Percentiles rank a stretch among this genome's conserved stretches.
These are phyloP conservation scores for Globisporangium cystogenes DNA, from an alignment of 352 stramenopile genomes.

Conservation along the genomic window DNA sequence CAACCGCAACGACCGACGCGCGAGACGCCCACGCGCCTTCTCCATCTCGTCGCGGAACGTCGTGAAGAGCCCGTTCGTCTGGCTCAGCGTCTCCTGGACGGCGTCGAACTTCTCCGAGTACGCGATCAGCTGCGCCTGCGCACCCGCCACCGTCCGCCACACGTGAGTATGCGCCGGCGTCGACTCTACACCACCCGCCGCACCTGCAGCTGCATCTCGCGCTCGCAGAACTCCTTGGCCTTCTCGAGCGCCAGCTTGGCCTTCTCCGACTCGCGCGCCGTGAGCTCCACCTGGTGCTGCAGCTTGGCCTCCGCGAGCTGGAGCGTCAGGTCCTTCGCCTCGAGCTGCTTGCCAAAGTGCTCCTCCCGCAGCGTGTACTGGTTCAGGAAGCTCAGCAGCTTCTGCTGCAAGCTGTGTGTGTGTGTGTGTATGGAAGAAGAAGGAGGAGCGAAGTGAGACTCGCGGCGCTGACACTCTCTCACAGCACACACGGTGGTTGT, in stretches of 20 bases:
- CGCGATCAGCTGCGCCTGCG: conserved; percentile 55
- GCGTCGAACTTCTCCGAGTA: conserved; percentile 87
- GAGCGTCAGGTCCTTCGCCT: conserved; percentile 77
- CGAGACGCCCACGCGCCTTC: conserved; percentile 46
- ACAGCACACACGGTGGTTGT: no score
- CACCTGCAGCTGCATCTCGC: conserved; percentile 69
- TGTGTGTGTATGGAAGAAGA: no score
- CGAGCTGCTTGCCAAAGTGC: conserved; percentile 77
- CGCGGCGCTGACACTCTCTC: no score
- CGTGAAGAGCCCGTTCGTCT: conserved; percentile 85
- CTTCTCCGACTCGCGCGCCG: conserved; percentile 56
- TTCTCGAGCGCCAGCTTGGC: conserved; percentile 79
- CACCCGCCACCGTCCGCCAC: neutral
- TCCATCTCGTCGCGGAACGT: conserved; percentile 85
- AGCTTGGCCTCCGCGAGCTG: conserved; percentile 81
- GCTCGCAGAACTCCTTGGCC: conserved; percentile 73
- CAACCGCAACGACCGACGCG: no score
- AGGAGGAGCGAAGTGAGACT: no score
- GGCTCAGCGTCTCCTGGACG: conserved; percentile 78
- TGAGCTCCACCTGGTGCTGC: conserved; percentile 73
- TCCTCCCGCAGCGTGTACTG: conserved; percentile 78
- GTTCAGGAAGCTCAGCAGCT: conserved; percentile 78
- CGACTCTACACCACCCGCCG: no score
- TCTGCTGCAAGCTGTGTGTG: conserved; percentile 73
- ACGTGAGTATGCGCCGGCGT: neutral